Evolutionary conservation across 2,329 filamentous ascomycete genomes (phyloP).

Genomic region (Neonectria hederae): DNA sequence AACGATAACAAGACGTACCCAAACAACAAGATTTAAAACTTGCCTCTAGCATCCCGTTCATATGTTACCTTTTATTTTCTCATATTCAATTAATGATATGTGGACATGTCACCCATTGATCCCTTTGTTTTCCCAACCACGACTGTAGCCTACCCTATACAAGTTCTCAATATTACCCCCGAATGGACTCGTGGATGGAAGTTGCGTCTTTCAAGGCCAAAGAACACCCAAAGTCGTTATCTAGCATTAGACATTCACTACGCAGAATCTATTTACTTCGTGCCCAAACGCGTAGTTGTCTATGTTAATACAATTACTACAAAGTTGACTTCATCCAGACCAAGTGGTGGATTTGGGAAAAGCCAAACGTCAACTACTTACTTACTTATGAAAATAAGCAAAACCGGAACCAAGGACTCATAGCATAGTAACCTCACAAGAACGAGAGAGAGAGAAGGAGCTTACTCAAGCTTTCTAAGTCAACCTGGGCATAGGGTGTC

Average conservation of each 20-base stretch:
- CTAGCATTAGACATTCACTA: too few relatives aligned
- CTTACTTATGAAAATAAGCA: too few relatives aligned
- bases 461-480: too few relatives aligned
- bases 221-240: background rate
- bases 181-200: background rate
- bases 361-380: too few relatives aligned
- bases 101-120: background rate
- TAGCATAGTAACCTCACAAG: background rate
- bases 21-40: background rate
- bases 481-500: background rate
- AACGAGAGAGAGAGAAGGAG: too few relatives aligned
- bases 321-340: background rate
- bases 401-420: background rate
- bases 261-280: background rate
- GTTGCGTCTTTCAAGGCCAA: background rate
- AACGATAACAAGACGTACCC: background rate
- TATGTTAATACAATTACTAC: background rate
- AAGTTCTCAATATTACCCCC: background rate
- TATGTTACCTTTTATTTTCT: background rate
- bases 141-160: background rate
- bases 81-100: too few relatives aligned
- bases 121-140: background rate
- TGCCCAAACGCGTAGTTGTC: background rate
- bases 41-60: background rate
- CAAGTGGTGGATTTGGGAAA: background rate